Evolutionary conservation across 2,329 filamentous ascomycete genomes (phyloP), one percentile per base, ranked within the genome.

Genomic region (Tolypocladium ovalisporum): DNA sequence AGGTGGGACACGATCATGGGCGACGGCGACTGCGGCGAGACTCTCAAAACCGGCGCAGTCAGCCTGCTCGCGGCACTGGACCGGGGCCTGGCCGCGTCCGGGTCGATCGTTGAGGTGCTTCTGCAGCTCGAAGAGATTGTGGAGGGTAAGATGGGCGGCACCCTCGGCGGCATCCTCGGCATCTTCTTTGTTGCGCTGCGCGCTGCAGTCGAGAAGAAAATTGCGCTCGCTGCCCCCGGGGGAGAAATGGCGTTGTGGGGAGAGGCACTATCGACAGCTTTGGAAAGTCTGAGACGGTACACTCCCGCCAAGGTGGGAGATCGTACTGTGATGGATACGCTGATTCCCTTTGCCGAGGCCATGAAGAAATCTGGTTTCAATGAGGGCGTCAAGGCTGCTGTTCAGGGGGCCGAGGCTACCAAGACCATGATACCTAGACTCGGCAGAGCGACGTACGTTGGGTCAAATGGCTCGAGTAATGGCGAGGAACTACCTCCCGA

Each of bases 401-500:
- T 81, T 10, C 70, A 76, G 47, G 85, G 85, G 8, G 80, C 85
- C 5, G 80, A 85, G 65, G 76, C 75, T 8, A 89, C 86, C 4
- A 85, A 80, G 70, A 81, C 74, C 32, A 82, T 89, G 78, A 81
- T 77, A 69, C 83, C 86, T 9, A 82, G 76, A 63, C 72, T 89
- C 34, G 86, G 86, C 1, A 75, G 86, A 55, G 86, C 86, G 13
- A 86, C 86, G 0, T 89, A 89, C 63, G 81, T 89, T 4, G 84
- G 80, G 6, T 78, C 76, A n/a, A n/a, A n/a, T 1, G 79, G 78
- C 49, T 74, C 75, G 3, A 80, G 76, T 57, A 75, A 79, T 58
- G 76, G 74, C 56, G 71, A 70, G 55, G 77, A 76, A 51, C 60
- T 80, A 56, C 83, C 87, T 5, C 85, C 86, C 4, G 86, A 89